Conservation (phyloP, 2,329 filamentous ascomycete genomes). For the Talaromyces marneffei region DNA sequence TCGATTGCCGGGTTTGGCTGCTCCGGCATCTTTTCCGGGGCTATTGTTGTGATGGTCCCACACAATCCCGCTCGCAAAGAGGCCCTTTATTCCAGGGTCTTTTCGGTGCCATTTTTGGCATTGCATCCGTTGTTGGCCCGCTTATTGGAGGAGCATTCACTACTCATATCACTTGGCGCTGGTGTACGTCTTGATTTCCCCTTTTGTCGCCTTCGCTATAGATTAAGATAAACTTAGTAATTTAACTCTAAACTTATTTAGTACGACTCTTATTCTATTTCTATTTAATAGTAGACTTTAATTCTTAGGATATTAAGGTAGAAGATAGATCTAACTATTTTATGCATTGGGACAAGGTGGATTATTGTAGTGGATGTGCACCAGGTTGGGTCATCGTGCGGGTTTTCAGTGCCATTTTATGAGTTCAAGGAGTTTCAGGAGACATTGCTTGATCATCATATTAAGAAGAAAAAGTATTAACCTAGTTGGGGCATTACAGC, state of each 20-base stretch:
- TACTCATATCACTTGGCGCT: conserved; percentile 3
- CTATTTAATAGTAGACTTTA: no score
- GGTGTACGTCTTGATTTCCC: neutral
- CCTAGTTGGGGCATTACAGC: no score
- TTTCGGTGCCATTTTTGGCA: neutral
- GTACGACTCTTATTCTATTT: no score
- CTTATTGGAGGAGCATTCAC: conserved; percentile 5
- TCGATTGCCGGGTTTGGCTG: conserved; percentile 28
- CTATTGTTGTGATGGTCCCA: conserved; percentile 23
- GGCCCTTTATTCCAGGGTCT: conserved; percentile 14
- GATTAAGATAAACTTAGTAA: no score
- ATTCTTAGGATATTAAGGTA: no score
- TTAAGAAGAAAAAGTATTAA: conserved; percentile 5
- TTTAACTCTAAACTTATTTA: no score
- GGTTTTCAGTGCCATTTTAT: conserved; percentile 12
- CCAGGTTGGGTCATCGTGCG: conserved; percentile 14
- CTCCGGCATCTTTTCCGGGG: conserved; percentile 22
- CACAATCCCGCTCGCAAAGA: conserved; percentile 20
- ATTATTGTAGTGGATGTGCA: conserved; percentile 14
- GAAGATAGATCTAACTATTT: no score
- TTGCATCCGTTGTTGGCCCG: neutral
- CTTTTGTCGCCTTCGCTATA: neutral
- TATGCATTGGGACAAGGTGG: conserved; percentile 10
- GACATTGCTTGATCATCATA: conserved; percentile 2
- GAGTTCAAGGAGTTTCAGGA: conserved; percentile 13